Evolutionary conservation across 2,329 filamentous ascomycete genomes (phyloP), one percentile per base, ranked within the genome.

Genomic region (Ophiostoma triangulosporum): DNA sequence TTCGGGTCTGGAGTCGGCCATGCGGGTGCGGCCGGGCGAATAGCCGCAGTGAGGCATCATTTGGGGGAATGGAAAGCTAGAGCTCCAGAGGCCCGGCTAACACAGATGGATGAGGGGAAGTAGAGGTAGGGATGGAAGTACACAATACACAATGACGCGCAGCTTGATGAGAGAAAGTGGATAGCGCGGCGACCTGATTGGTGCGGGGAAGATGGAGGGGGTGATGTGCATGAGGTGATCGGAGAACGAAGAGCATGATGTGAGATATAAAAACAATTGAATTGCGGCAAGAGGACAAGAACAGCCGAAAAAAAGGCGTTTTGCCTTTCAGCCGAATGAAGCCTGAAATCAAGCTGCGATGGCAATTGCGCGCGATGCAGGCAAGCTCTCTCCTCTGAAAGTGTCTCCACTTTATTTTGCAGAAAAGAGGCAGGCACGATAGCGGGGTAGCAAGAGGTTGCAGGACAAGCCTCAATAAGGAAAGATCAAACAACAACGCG

Each of bases 31-130:
- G 14, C 48, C 48, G 48, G 48, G 17, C 31, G 22, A 51, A 40
- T 51, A 31, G 33, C 33, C 24, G 27, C 17, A 33, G 24, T 8
- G 27, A 33, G 15, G 24, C 49, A 51, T 35, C 36, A 15, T 22
- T 31, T 20, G 12, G 46, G 32, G 43, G n/a, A 29, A 17, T 46
- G 46, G 9, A n/a, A 9, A 33, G 17, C 46, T 31, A 48, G 46
- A 31, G 46, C 27, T 31, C 46, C 29, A 32, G 20, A 49, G 17
- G 48, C 48, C 36, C 32, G 31, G 48, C 31, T 50, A 50, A 36
- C 48, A 35, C 46, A 48, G 31, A 12, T 32, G 46, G 46, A 48
- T 46, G 46, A 48, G 46, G 46, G 46, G 45, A 48, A 46, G 40
- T 40, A 35, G 17, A 43, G 12, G 38, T 14, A 40, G 38, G 38